These are phyloP conservation scores for Hypoxylon sp. DNA, from an alignment of 2,329 filamentous ascomycete genomes.

Conservation along the genomic window DNA sequence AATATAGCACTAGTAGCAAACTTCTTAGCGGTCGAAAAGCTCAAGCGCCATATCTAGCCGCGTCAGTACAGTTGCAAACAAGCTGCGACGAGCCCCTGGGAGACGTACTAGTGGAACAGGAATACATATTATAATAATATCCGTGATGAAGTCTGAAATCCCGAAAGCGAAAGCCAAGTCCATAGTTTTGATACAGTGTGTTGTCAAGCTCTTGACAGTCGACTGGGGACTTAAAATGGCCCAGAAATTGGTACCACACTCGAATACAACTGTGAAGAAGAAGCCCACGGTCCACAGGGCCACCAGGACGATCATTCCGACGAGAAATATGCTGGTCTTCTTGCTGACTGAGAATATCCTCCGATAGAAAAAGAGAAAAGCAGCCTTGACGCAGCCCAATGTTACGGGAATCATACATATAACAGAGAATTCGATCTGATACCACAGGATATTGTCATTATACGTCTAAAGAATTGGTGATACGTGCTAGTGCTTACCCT, in stretches of 20 bases:
- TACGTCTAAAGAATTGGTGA: too few relatives aligned
- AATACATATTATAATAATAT: slow-evolving; percentile 33
- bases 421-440: slow-evolving; percentile 11
- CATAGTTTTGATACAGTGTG: slow-evolving; percentile 8
- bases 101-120: slow-evolving; percentile 38
- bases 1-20: slow-evolving; percentile 21
- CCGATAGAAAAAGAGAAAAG: slow-evolving; percentile 43
- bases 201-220: slow-evolving; percentile 4
- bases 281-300: slow-evolving; percentile 33
- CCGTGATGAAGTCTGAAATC: slow-evolving; percentile 31
- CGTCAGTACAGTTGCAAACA: not conserved
- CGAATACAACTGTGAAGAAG: slow-evolving; percentile 36
- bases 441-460: not conserved
- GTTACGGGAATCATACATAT: slow-evolving; percentile 35
- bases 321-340: slow-evolving; percentile 19
- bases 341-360: slow-evolving; percentile 37
- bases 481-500: slow-evolving; percentile 15
- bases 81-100: not conserved
- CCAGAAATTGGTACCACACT: slow-evolving; percentile 22
- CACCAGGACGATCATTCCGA: slow-evolving; percentile 26
- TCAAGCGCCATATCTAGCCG: slow-evolving; percentile 38
- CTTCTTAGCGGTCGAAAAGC: slow-evolving; percentile 29
- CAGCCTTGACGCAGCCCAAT: slow-evolving; percentile 37
- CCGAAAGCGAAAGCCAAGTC: slow-evolving; percentile 8
- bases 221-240: slow-evolving; percentile 18